These are phyloP conservation scores for Podospora australis DNA, from an alignment of 495 filamentous ascomycete species.

Conservation along the genomic window DNA sequence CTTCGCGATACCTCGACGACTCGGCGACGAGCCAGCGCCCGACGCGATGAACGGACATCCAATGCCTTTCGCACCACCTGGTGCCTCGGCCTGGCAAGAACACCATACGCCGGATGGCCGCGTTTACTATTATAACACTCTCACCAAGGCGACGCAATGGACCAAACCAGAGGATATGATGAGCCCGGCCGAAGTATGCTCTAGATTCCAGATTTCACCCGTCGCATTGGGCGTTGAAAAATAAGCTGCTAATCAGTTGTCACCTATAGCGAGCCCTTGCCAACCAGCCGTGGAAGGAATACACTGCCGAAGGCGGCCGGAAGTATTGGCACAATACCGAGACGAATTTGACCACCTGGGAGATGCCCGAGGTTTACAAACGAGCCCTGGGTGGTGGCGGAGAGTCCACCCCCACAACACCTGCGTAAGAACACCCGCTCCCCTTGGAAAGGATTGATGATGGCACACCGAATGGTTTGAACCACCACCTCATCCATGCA, in stretches of 20 bases:
- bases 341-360: slow-evolving; percentile 89
- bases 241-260: neutral
- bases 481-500: too few relatives aligned
- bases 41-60: slow-evolving; percentile 58
- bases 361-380: slow-evolving; percentile 83
- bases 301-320: slow-evolving; percentile 74
- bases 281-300: slow-evolving; percentile 88
- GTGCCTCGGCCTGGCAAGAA: slow-evolving; percentile 67
- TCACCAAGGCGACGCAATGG: slow-evolving; percentile 90
- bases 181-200: slow-evolving; percentile 72
- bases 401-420: slow-evolving; percentile 41
- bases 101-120: slow-evolving; percentile 76
- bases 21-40: neutral
- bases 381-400: slow-evolving; percentile 51
- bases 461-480: too few relatives aligned
- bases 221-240: neutral
- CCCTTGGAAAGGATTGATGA: too few relatives aligned
- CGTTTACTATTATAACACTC: slow-evolving; percentile 86
- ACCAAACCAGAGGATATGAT: slow-evolving; percentile 85
- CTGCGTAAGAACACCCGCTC: slow-evolving; percentile 48
- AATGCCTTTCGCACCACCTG: slow-evolving; percentile 42
- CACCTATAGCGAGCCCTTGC: slow-evolving; percentile 62
- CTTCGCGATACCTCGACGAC: neutral
- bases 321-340: slow-evolving; percentile 94
- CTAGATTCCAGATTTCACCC: neutral